These are phyloP conservation scores for Sporisorium graminicola DNA, from an alignment of 1,284 basidiomycete genomes.

Conservation along the genomic window DNA sequence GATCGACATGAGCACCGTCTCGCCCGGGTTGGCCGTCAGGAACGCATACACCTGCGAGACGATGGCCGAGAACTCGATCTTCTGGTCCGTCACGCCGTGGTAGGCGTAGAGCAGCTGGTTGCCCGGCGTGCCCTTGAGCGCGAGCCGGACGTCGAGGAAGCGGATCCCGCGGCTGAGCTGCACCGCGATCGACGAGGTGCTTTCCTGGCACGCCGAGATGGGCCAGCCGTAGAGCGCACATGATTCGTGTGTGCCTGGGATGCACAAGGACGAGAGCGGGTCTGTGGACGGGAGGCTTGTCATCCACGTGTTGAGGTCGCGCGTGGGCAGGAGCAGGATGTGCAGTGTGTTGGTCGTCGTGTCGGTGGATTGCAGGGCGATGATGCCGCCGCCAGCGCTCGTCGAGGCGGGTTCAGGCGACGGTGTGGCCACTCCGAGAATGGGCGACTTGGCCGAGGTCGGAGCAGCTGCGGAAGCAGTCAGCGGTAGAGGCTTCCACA, in stretches of 20 bases:
- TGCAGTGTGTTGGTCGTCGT: constrained; percentile 28
- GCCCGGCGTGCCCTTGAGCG: constrained; percentile 36
- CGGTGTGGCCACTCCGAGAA: background rate
- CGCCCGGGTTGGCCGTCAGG: constrained; percentile 22
- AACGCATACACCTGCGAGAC: constrained; percentile 45
- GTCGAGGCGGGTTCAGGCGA: background rate
- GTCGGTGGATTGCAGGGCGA: constrained; percentile 17
- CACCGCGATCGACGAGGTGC: constrained; percentile 15
- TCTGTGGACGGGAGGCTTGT: constrained; percentile 28
- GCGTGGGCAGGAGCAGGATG: constrained; percentile 38
- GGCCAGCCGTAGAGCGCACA: constrained; percentile 60
- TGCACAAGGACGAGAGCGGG: constrained; percentile 38
- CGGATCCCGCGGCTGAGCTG: constrained; percentile 56
- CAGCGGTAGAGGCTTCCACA: constrained; percentile 27
- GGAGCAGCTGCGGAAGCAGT: background rate
- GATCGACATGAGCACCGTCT: constrained; percentile 53
- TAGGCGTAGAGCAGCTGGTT: constrained; percentile 50
- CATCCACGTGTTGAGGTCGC: constrained; percentile 35
- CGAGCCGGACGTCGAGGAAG: constrained; percentile 56
- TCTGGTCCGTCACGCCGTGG: constrained; percentile 54
- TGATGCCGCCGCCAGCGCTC: background rate
- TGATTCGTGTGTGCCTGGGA: constrained; percentile 61
- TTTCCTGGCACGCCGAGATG: constrained; percentile 53
- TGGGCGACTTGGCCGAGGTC: background rate
- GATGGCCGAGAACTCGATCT: constrained; percentile 49